phyloP scores from a whole-genome alignment of 1,284 basidiomycete genomes.

The Malassezia yamatoensis region DNA sequence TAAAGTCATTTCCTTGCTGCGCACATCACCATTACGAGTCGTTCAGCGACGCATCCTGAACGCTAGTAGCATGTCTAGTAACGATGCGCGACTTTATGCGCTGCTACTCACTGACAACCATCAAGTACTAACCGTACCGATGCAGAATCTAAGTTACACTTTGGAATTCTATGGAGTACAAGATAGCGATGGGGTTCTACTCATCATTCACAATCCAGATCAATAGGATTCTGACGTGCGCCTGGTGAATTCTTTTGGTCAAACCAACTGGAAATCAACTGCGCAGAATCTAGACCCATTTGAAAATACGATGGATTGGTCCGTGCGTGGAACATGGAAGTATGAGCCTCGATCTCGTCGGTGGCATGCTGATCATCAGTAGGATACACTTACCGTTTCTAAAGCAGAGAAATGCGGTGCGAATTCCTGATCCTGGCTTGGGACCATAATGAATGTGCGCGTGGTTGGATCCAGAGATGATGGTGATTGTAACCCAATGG shows the following conservation, averaged over 20 bases:
- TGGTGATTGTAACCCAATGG: constrained; percentile 14
- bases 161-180: constrained; percentile 27
- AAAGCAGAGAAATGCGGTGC: constrained; percentile 26
- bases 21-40: constrained; percentile 26
- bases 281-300: constrained; percentile 53
- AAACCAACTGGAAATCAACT: constrained; percentile 3
- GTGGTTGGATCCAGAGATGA: background rate
- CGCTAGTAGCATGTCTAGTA: constrained; percentile 7
- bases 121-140: constrained; percentile 18
- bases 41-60: constrained; percentile 18
- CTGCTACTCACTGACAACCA: constrained; percentile 12
- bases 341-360: constrained; percentile 78
- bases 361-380: constrained; percentile 53
- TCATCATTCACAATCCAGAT: constrained; percentile 3
- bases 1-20: constrained; percentile 12
- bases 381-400: constrained; percentile 1
- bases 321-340: constrained; percentile 70
- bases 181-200: constrained; percentile 7
- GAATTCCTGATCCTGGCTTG: constrained; percentile 16
- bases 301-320: constrained; percentile 85
- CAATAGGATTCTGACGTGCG: background rate
- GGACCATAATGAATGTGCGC: constrained; percentile 41
- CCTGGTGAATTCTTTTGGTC: background rate
- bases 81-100: constrained; percentile 21
- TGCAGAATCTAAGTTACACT: constrained; percentile 21